phyloP scores from a whole-genome alignment of 2,329 filamentous ascomycete genomes.

The Cyclaneusma minus region DNA sequence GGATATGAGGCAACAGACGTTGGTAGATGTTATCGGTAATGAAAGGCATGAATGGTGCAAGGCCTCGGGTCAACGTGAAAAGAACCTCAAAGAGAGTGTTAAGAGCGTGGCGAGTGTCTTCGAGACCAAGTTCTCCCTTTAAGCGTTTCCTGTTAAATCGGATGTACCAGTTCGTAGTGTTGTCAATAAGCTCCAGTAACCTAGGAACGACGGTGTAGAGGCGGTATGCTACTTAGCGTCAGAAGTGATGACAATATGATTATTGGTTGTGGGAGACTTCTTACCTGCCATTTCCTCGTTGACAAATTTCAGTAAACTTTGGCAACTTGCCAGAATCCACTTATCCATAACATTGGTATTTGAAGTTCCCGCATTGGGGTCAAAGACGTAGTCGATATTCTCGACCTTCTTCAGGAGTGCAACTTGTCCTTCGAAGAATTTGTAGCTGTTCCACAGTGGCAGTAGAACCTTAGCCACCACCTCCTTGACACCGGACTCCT shows the following conservation, averaged over 20 bases:
- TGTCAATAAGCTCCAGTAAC: slow-evolving; percentile 71
- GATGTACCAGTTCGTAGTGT: slow-evolving; percentile 98
- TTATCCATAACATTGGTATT: slow-evolving; percentile 91
- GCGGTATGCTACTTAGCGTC: slow-evolving; percentile 38
- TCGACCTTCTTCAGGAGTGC: slow-evolving; percentile 75
- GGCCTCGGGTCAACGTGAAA: slow-evolving; percentile 71
- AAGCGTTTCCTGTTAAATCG: slow-evolving; percentile 81
- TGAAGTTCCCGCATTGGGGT: slow-evolving; percentile 56
- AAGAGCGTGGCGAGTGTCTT: slow-evolving; percentile 79
- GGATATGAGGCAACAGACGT: slow-evolving; percentile 68
- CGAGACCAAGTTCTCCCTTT: slow-evolving; percentile 74
- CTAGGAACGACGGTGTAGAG: slow-evolving; percentile 85
- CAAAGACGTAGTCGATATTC: slow-evolving; percentile 60
- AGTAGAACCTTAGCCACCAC: slow-evolving; percentile 84
- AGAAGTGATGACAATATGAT: slow-evolving; percentile 2
- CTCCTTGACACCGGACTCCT: slow-evolving; percentile 84
- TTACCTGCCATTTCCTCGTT: slow-evolving; percentile 79
- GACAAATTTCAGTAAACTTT: slow-evolving; percentile 81
- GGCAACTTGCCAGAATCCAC: slow-evolving; percentile 87
- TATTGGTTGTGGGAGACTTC: slow-evolving; percentile 16
- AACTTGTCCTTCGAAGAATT: slow-evolving; percentile 88
- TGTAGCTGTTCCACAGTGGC: slow-evolving; percentile 91
- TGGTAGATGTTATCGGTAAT: slow-evolving; percentile 89
- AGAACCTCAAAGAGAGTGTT: slow-evolving; percentile 92
- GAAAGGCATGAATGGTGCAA: slow-evolving; percentile 93